Evolutionary conservation across 2,329 filamentous ascomycete species (phyloP).

Genomic region (Colletotrichum limetticola): DNA sequence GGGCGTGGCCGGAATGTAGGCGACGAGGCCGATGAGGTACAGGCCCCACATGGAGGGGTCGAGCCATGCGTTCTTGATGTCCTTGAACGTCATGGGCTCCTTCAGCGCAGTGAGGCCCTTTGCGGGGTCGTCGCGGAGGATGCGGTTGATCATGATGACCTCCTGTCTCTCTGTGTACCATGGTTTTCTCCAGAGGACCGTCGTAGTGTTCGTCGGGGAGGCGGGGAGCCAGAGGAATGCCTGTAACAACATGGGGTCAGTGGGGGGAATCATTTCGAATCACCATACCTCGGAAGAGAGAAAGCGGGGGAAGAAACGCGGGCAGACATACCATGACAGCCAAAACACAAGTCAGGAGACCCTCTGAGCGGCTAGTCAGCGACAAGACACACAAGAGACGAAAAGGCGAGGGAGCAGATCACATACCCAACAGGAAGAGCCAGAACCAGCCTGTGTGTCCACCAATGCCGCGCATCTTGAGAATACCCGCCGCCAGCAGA

Average conservation of each 20-base stretch:
- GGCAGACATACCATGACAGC: slow-evolving; percentile 50
- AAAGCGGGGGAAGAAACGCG: no score
- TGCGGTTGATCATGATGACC: slow-evolving; percentile 66
- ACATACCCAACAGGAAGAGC: slow-evolving; percentile 52
- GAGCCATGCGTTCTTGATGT: slow-evolving; percentile 56
- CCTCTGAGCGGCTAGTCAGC: slow-evolving; percentile 38
- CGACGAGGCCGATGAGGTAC: slow-evolving; percentile 59
- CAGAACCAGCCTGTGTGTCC: slow-evolving; percentile 66
- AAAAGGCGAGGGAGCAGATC: neutral
- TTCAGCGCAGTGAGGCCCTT: slow-evolving; percentile 60
- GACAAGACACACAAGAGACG: neutral
- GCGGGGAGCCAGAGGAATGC: slow-evolving; percentile 45
- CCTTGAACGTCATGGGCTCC: slow-evolving; percentile 53
- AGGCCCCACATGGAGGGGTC: slow-evolving; percentile 62
- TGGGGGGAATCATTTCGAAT: neutral
- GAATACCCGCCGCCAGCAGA: slow-evolving; percentile 55
- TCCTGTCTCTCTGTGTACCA: slow-evolving; percentile 69
- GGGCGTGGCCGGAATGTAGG: slow-evolving; percentile 43
- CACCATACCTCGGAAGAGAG: neutral
- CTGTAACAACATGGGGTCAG: slow-evolving; percentile 54
- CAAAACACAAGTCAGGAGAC: slow-evolving; percentile 61
- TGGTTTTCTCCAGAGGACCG: slow-evolving; percentile 60
- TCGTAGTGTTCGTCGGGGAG: slow-evolving; percentile 51
- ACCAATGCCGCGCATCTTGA: slow-evolving; percentile 60
- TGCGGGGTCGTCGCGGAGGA: slow-evolving; percentile 64